phyloP scores from a whole-genome alignment of 805 yeast species.

The Citeromyces nyonsensis region DNA sequence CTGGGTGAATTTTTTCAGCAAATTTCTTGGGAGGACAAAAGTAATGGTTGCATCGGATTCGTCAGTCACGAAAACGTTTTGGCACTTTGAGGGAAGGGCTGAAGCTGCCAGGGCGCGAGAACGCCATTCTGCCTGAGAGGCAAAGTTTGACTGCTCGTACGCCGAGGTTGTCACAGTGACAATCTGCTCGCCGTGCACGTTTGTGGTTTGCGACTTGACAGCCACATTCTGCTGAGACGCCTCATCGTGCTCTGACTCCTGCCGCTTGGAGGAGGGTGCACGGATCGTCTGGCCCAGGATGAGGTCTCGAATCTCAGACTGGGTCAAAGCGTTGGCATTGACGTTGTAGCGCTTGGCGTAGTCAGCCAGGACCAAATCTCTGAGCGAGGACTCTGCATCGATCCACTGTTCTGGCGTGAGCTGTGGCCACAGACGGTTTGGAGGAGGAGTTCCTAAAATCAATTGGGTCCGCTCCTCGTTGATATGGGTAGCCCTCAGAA shows the following conservation, averaged over 20 bases:
- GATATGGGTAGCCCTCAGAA: constrained; percentile 72
- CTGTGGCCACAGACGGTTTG: constrained; percentile 89
- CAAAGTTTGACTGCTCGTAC: constrained; percentile 73
- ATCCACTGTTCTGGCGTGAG: constrained; percentile 85
- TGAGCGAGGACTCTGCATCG: constrained; percentile 69
- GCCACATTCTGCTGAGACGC: constrained; percentile 49
- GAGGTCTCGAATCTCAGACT: constrained; percentile 84
- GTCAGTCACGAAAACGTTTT: constrained; percentile 60
- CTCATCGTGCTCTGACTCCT: constrained; percentile 26
- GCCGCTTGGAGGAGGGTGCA: constrained; percentile 81
- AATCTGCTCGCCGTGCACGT: constrained; percentile 93
- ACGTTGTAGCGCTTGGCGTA: constrained; percentile 79
- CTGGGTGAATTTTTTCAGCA: constrained; percentile 62
- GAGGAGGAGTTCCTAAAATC: constrained; percentile 64
- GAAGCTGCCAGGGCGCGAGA: constrained; percentile 69
- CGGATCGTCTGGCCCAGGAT: constrained; percentile 88
- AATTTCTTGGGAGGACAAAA: constrained; percentile 69
- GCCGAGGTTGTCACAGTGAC: constrained; percentile 84
- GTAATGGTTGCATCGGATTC: constrained; percentile 42
- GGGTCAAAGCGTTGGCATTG: constrained; percentile 76
- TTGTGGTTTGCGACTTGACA: constrained; percentile 66
- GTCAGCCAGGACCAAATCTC: constrained; percentile 77
- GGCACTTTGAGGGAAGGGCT: constrained; percentile 56
- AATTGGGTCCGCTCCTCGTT: constrained; percentile 63
- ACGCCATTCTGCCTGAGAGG: constrained; percentile 87